These are phyloP conservation scores for Rhizopogon sp. DNA, from an alignment of 768 basidiomycete species.

Conservation along the genomic window DNA sequence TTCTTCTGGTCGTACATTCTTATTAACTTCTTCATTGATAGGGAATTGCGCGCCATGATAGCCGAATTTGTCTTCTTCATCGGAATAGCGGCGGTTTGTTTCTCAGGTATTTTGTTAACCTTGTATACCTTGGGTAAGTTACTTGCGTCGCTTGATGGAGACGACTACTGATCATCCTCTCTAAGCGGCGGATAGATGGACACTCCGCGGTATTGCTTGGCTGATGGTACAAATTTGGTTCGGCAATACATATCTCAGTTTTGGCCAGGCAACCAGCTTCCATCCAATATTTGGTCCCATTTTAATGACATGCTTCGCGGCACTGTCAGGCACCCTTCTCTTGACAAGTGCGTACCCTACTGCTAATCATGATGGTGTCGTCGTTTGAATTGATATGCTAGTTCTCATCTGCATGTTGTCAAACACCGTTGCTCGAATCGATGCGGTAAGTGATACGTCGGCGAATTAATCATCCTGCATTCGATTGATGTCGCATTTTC, in stretches of 20 bases:
- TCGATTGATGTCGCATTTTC: background rate
- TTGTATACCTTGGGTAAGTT: conserved; percentile 44
- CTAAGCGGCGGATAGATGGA: conserved; percentile 26
- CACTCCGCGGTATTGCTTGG: conserved; percentile 61
- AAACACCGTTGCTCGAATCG: conserved; percentile 80
- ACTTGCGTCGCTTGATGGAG: conserved; percentile 7
- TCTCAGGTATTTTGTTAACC: conserved; percentile 68
- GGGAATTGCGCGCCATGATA: conserved; percentile 80
- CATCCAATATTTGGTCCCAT: conserved; percentile 73
- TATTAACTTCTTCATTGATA: conserved; percentile 23
- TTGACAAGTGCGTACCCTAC: conserved; percentile 58
- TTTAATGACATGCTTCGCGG: conserved; percentile 76
- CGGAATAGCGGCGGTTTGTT: conserved; percentile 69
- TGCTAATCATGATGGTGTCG: background rate
- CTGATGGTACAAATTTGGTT: conserved; percentile 87
- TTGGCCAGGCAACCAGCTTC: conserved; percentile 52
- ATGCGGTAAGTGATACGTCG: conserved; percentile 37
- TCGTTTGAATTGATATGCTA: conserved; percentile 3
- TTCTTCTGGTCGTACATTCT: background rate
- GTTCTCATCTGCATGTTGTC: conserved; percentile 87
- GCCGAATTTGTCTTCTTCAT: conserved; percentile 78
- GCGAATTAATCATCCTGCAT: background rate
- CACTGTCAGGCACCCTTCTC: conserved; percentile 71
- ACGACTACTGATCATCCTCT: conserved; percentile 11
- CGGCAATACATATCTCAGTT: conserved; percentile 65